Conservation (phyloP, 768 basidiomycete genomes). For the Xerocomellus dryophilus region DNA sequence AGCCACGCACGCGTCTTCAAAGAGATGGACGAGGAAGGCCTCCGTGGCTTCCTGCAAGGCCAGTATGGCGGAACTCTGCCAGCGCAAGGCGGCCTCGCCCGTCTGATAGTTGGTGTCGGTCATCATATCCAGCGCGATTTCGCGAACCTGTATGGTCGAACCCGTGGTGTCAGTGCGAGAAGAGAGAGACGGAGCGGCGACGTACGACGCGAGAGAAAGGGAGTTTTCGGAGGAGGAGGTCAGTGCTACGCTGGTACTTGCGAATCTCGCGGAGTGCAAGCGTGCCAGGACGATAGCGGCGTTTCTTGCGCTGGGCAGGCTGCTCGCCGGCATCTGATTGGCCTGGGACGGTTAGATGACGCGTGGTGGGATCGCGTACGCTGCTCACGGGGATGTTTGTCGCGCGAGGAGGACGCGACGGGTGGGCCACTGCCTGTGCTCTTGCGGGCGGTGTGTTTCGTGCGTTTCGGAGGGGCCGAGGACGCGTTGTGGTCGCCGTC, state of each 20-base stretch:
- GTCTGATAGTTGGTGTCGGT: constrained; percentile 66
- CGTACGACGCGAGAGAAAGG: constrained; percentile 90
- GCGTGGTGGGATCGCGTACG: constrained; percentile 1
- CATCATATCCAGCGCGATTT: constrained; percentile 89
- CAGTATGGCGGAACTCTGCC: constrained; percentile 93
- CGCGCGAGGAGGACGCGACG: constrained; percentile 29
- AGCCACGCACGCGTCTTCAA: constrained; percentile 92
- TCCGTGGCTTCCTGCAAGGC: constrained; percentile 97
- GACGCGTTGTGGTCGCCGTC: constrained; percentile 38
- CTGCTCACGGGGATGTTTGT: constrained; percentile 27
- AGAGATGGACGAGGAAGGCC: constrained; percentile 91
- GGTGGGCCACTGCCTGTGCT: constrained; percentile 63
- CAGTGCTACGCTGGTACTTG: constrained; percentile 92
- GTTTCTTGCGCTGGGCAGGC: constrained; percentile 41
- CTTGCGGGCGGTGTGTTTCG: constrained; percentile 74
- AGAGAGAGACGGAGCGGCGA: constrained; percentile 14
- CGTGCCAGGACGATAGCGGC: constrained; percentile 86
- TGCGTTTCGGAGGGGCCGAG: constrained; percentile 41
- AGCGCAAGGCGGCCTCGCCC: constrained; percentile 65
- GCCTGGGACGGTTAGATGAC: constrained; percentile 18
- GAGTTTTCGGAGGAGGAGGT: constrained; percentile 80
- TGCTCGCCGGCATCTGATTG: constrained; percentile 25
- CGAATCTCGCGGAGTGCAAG: constrained; percentile 89
- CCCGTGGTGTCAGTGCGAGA: constrained; percentile 1
- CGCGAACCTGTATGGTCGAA: constrained; percentile 71